Evolutionary conservation across 345 rosid genomes (phyloP).

Genomic region (Firmiana major): DNA sequence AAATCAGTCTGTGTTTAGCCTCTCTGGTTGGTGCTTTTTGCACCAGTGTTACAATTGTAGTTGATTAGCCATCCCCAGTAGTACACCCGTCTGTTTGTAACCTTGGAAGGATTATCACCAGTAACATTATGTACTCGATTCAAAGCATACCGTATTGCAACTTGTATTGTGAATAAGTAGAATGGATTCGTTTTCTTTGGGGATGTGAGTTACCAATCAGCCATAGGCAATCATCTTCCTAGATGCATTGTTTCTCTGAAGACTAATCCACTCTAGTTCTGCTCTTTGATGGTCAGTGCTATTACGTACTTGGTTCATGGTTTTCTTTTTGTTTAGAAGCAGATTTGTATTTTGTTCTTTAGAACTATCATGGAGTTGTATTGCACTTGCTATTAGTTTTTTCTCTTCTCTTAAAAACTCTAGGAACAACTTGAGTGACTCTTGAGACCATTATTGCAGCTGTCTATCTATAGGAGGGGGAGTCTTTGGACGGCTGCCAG

Average conservation of each 20-base stretch:
- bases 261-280: not conserved
- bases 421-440: constrained; percentile 8
- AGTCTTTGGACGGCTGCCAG: not conserved
- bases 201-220: not conserved
- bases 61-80: not conserved
- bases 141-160: not conserved
- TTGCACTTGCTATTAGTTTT: not conserved
- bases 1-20: not conserved
- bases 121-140: no score
- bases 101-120: not conserved
- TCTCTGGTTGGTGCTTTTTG: not conserved
- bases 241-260: not conserved
- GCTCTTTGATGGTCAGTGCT: not conserved
- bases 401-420: not conserved
- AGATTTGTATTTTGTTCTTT: not conserved
- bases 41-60: not conserved
- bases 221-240: not conserved
- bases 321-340: not conserved
- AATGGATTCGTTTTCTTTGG: not conserved
- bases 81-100: not conserved
- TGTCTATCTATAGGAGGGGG: not conserved
- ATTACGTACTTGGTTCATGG: not conserved
- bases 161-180: not conserved
- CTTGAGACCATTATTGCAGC: not conserved
- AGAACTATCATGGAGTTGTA: not conserved